phyloP scores from a whole-genome alignment of 805 yeast species.

The Nakazawaea molendinolei region DNA sequence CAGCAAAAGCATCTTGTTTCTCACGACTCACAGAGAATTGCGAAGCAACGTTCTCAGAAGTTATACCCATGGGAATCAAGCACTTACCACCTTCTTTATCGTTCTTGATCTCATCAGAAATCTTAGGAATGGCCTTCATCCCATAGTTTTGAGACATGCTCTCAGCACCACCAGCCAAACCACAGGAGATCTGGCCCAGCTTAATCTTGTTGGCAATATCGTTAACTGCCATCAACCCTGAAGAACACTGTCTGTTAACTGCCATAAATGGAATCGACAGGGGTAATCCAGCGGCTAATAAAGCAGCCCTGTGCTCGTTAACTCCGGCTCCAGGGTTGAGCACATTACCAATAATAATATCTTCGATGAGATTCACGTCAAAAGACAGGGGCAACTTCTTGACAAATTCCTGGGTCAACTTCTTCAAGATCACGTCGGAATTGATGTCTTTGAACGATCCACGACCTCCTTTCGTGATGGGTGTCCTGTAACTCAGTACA shows the following conservation, averaged over 20 bases:
- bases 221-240: constrained; percentile 86
- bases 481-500: constrained; percentile 86
- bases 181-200: constrained; percentile 84
- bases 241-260: constrained; percentile 90
- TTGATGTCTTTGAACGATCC: constrained; percentile 81
- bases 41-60: constrained; percentile 84
- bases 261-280: constrained; percentile 72
- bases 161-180: constrained; percentile 90
- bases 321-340: constrained; percentile 92
- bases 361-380: constrained; percentile 57
- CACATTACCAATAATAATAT: constrained; percentile 87
- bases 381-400: constrained; percentile 44
- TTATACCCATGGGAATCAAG: constrained; percentile 92
- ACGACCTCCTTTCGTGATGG: constrained; percentile 80
- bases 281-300: constrained; percentile 87
- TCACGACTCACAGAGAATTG: constrained; percentile 57
- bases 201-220: constrained; percentile 80
- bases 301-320: constrained; percentile 89
- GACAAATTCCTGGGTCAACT: constrained; percentile 55
- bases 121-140: constrained; percentile 62
- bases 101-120: constrained; percentile 41
- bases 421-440: constrained; percentile 69
- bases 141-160: constrained; percentile 90
- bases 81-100: constrained; percentile 52
- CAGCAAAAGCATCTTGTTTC: constrained; percentile 86